Evolutionary conservation across 805 yeast genomes (phyloP).

Genomic region (Diddensiella caesifluorescens): DNA sequence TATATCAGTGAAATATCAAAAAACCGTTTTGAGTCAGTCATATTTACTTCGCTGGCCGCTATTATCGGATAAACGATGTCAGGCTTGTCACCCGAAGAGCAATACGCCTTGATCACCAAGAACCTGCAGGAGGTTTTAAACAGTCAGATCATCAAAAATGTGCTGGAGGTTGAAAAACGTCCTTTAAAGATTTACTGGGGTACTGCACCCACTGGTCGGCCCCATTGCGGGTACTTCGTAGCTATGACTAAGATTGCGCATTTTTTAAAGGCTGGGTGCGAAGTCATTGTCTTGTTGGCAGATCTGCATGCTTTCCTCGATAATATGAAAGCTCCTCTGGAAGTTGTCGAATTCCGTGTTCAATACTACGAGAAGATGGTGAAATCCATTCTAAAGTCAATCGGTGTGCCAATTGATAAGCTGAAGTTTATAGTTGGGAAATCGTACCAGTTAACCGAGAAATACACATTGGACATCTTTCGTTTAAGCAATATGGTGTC

Average conservation of each 20-base stretch:
- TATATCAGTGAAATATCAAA: too few species aligned
- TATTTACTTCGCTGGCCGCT: too few species aligned
- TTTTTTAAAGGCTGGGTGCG: constrained; percentile 92
- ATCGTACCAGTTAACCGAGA: constrained; percentile 72
- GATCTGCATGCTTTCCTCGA: constrained; percentile 96
- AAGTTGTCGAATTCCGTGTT: constrained; percentile 83
- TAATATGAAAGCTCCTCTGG: constrained; percentile 97
- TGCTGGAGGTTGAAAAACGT: constrained; percentile 74
- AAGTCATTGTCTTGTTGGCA: constrained; percentile 84
- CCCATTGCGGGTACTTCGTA: constrained; percentile 98
- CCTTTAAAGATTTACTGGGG: constrained; percentile 95
- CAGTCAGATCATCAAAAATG: constrained; percentile 77
- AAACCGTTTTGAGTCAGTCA: too few species aligned
- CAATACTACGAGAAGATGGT: constrained; percentile 79
- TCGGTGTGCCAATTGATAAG: constrained; percentile 88
- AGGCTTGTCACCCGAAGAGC: constrained; percentile 21
- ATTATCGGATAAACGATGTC: neutral
- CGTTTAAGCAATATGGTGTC: constrained; percentile 77
- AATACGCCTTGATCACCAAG: constrained; percentile 67
- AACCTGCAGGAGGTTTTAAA: constrained; percentile 89
- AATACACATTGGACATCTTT: constrained; percentile 87
- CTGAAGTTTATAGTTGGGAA: constrained; percentile 82
- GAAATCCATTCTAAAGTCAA: constrained; percentile 77
- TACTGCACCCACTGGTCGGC: constrained; percentile 98
- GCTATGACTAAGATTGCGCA: constrained; percentile 97